phyloP scores from a whole-genome alignment of 371 early-diverging fungal genomes.

The Dichotomocladium elegans region DNA sequence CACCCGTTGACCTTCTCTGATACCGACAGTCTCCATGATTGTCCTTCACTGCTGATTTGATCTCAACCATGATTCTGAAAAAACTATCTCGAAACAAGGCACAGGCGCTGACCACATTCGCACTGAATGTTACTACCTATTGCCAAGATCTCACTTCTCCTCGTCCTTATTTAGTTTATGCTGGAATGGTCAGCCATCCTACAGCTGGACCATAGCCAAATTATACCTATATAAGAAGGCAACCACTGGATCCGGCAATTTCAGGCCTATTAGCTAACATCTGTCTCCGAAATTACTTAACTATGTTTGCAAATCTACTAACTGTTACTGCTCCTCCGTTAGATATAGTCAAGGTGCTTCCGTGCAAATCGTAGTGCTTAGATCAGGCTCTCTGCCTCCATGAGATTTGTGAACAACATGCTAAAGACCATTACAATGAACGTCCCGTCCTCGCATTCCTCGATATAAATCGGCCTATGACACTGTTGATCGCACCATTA shows the following conservation, averaged over 20 bases:
- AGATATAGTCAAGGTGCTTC: slow-evolving; percentile 31
- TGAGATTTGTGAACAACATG: slow-evolving; percentile 3
- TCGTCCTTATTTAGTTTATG: slow-evolving; percentile 8
- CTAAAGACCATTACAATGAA: slow-evolving; percentile 1
- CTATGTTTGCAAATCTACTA: background rate
- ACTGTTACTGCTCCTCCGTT: too few relatives aligned
- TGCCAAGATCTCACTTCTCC: background rate
- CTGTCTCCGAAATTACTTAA: too few relatives aligned
- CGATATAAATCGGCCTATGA: slow-evolving; percentile 31
- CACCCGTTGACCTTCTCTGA: too few relatives aligned
- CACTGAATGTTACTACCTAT: slow-evolving; percentile 2
- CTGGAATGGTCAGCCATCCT: too few relatives aligned
- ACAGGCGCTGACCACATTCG: slow-evolving; percentile 15
- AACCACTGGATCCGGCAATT: too few relatives aligned
- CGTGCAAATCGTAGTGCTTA: slow-evolving; percentile 11
- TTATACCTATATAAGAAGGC: too few relatives aligned
- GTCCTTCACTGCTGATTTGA: too few relatives aligned
- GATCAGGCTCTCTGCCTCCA: slow-evolving; percentile 23
- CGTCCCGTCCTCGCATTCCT: slow-evolving; percentile 24
- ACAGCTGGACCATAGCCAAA: slow-evolving; percentile 17
- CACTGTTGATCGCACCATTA: too few relatives aligned
- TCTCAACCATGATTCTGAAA: too few relatives aligned
- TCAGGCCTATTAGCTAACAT: too few relatives aligned
- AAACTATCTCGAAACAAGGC: slow-evolving; percentile 10
- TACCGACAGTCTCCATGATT: too few relatives aligned